These are phyloP conservation scores for Podospora didyma DNA, from an alignment of 495 filamentous ascomycete genomes.

Conservation along the genomic window DNA sequence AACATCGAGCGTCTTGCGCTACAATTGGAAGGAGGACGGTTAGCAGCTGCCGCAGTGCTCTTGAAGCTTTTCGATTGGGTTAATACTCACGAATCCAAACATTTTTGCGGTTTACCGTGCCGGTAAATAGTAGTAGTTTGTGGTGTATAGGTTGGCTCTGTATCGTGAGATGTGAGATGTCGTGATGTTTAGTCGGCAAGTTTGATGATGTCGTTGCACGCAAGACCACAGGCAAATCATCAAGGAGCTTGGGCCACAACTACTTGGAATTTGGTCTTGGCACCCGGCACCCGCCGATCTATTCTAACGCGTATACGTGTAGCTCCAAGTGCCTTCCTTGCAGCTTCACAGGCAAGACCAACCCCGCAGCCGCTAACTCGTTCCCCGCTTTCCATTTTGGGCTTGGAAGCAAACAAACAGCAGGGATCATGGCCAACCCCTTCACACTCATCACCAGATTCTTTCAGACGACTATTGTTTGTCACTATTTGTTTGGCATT, in stretches of 20 bases:
- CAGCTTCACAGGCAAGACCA: no score
- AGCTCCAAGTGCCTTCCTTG: no score
- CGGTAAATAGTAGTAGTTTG: neutral
- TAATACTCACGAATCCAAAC: neutral
- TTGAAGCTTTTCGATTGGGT: neutral
- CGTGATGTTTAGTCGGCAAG: neutral
- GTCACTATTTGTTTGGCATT: no score
- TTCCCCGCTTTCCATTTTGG: neutral
- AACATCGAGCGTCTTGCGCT: constrained; percentile 83
- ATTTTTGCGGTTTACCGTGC: neutral
- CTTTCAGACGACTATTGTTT: no score
- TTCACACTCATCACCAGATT: no score
- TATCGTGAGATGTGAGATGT: no score
- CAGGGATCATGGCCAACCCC: no score
- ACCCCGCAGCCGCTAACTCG: no score
- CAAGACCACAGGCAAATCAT: neutral
- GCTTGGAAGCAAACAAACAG: neutral
- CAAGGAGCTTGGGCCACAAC: neutral
- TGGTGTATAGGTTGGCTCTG: neutral
- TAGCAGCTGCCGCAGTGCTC: neutral
- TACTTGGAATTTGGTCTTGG: neutral
- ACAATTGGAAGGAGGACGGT: neutral
- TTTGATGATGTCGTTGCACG: neutral
- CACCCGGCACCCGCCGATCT: neutral
- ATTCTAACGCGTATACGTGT: no score